Base-by-base conservation (phyloP, 2,329 filamentous ascomycete genomes). In the Polychaeton citri region DNA sequence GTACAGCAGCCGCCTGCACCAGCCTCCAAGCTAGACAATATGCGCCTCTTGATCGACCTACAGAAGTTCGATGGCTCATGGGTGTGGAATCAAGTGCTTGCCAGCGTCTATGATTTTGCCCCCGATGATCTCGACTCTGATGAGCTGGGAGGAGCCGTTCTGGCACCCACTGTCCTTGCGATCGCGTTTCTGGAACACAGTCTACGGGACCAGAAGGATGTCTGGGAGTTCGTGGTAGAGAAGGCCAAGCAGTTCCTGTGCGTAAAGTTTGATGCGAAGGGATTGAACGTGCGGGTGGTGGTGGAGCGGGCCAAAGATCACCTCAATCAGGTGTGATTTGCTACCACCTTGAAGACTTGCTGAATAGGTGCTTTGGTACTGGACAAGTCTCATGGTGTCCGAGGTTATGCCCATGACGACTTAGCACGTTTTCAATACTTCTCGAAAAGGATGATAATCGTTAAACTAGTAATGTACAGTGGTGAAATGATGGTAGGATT, bases 151-250 rank as follows among this genome's bases (percentile, higher is more conserved):
- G 34, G 33, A 3, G 30, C 48, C 42, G 39, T 42, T 28, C 40
- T 47, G 10, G 10, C 56, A 13, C 50, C 52, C 2, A 67, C 66
- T 1, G 54, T 54, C 1, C 35, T 71, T 19, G 69, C 65, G 2
- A 37, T 77, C 6, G 59, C 53, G 2, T 71, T 59, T 39, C 51
- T 81, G 41, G 64, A 71, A 47, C 51, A 35, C 28, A 65, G 60
- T 37, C 45, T 72, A 39, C 44, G 21, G 0, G 55, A 43, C 0
- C 60, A 71, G 34, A 57, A 61, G 49, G 76, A 74, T 2, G 63
- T 65, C 5, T 82, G 76, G 76, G 75, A 77, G 42, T 61, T 81
- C 62, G 57, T 81, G 26, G 72, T 68, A 12, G 67, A 69, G 7
- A 80, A 79, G 61, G 75, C 71, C 0, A 62, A 58, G 47, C n/a